A percentile compares a stretch with the other conserved stretches of the same genome.
phyloP scores from a whole-genome alignment of 306 rosid species.

The Styphnolobium japonicum region DNA sequence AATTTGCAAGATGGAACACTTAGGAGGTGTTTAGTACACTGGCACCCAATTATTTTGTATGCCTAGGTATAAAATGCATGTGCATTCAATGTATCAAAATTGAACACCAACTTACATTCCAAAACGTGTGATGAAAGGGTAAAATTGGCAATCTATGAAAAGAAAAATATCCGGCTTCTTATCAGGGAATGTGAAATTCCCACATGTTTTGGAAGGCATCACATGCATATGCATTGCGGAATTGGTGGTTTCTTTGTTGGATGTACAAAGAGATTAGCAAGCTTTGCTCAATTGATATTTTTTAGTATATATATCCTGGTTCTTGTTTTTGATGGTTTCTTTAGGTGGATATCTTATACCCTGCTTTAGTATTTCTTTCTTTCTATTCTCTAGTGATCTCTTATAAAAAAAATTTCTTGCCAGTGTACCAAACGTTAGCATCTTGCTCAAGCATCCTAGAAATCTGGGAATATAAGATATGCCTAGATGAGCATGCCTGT shows the following conservation, averaged over 20 bases:
- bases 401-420: background rate
- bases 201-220: slow-evolving; percentile 12
- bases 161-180: background rate
- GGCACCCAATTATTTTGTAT: background rate
- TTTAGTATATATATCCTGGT: background rate
- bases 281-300: background rate
- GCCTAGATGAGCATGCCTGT: slow-evolving; percentile 1
- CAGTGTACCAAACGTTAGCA: background rate
- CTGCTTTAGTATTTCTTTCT: background rate
- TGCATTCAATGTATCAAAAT: background rate
- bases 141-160: background rate
- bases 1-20: background rate
- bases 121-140: background rate
- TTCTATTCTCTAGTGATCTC: background rate
- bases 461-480: slow-evolving; percentile 6
- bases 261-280: background rate
- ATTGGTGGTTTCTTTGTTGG: background rate
- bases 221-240: background rate
- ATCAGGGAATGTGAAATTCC: background rate
- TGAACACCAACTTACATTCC: background rate
- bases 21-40: background rate
- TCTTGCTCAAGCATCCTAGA: slow-evolving; percentile 18
- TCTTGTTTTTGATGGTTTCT: background rate
- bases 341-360: background rate
- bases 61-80: background rate